Percentiles rank a stretch among this genome's conserved stretches.
phyloP scores from a whole-genome alignment of 768 basidiomycete species.

The Termitomyces sp. region DNA sequence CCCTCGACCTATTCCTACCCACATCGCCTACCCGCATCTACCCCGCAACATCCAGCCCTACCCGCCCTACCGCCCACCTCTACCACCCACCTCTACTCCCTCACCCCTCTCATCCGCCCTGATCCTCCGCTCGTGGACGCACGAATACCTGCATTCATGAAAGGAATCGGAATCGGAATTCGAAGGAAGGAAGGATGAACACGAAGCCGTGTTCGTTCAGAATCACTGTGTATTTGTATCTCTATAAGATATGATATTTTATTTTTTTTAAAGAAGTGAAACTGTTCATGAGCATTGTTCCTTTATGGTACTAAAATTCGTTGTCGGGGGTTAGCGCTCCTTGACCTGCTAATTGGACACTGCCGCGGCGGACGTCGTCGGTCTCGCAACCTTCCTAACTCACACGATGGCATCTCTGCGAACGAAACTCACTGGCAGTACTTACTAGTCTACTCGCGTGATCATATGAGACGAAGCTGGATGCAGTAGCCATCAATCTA shows the following conservation, averaged over 20 bases:
- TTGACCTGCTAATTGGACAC: no score
- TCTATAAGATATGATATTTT: slow-evolving; percentile 2
- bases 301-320: no score
- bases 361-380: no score
- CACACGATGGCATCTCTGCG: no score
- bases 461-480: no score
- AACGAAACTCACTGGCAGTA: no score
- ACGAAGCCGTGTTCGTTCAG: not conserved
- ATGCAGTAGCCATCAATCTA: no score
- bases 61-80: not conserved
- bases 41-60: not conserved
- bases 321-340: no score
- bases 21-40: not conserved
- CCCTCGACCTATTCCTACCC: not conserved
- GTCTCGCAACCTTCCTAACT: no score
- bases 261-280: not conserved
- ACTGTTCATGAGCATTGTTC: not conserved
- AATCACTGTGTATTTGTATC: not conserved
- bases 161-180: not conserved
- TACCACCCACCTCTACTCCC: no score
- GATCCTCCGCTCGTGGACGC: not conserved
- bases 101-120: no score
- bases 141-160: not conserved
- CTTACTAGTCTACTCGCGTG: no score
- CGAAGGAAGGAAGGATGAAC: not conserved